phyloP scores from a whole-genome alignment of 2,329 filamentous ascomycete genomes.

The Alternaria sp. region DNA sequence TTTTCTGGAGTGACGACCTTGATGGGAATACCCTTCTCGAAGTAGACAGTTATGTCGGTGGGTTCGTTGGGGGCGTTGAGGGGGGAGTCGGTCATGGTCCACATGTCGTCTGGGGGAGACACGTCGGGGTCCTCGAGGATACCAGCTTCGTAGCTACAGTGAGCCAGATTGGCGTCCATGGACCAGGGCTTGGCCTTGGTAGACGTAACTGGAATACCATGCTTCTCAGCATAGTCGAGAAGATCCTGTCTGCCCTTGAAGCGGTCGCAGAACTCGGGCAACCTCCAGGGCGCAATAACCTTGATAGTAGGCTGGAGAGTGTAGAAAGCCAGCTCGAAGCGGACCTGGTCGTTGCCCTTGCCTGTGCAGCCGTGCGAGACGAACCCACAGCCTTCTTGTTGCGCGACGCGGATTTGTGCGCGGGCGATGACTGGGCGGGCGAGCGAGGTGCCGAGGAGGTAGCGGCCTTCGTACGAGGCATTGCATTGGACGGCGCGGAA shows the following conservation, averaged over 20 bases:
- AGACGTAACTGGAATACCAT: conserved; percentile 74
- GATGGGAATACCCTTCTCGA: conserved; percentile 77
- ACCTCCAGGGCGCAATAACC: conserved; percentile 78
- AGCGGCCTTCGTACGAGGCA: conserved; percentile 64
- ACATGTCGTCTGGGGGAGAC: conserved; percentile 79
- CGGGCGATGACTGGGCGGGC: conserved; percentile 76
- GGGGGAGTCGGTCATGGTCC: conserved; percentile 76
- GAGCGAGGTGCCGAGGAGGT: conserved; percentile 65
- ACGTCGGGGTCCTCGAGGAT: conserved; percentile 72
- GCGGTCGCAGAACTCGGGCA: conserved; percentile 73
- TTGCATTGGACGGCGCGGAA: conserved; percentile 80
- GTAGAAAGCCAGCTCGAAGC: conserved; percentile 70
- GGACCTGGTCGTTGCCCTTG: conserved; percentile 69
- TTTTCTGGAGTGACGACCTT: conserved; percentile 68
- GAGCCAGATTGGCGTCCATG: conserved; percentile 73
- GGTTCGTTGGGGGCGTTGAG: conserved; percentile 74
- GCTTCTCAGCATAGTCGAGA: conserved; percentile 72
- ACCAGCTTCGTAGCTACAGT: conserved; percentile 82
- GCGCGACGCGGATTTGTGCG: conserved; percentile 69
- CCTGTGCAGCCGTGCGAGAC: conserved; percentile 59
- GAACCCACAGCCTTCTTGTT: conserved; percentile 66
- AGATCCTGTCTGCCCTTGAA: conserved; percentile 77
- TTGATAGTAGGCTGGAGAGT: conserved; percentile 71
- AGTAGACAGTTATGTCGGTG: conserved; percentile 74
- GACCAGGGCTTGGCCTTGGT: conserved; percentile 70